Evolutionary conservation across 1,139 yeast species (phyloP).

Genomic region (Suhomyces maxii): DNA sequence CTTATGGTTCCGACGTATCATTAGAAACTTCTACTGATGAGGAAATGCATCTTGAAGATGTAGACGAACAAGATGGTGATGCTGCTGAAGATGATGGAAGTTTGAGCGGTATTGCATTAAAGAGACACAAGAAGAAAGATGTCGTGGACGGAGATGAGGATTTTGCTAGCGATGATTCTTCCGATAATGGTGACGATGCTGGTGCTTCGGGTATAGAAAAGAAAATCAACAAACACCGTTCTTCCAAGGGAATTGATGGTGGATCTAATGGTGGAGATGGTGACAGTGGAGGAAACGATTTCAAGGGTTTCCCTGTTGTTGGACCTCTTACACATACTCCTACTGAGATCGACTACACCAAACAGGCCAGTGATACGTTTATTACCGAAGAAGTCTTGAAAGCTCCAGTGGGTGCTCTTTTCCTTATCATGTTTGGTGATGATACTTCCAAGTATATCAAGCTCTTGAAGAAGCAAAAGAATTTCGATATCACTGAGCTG

Average conservation of each 20-base stretch:
- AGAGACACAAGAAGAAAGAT: slow-evolving; percentile 6
- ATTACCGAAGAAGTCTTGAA: slow-evolving; percentile 59
- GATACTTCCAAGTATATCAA: slow-evolving; percentile 59
- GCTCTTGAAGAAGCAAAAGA: slow-evolving; percentile 67
- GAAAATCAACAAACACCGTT: slow-evolving; percentile 8
- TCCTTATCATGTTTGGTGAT: slow-evolving; percentile 67
- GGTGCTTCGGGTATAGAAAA: slow-evolving; percentile 8
- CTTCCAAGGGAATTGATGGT: slow-evolving; percentile 1
- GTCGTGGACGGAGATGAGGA: slow-evolving; percentile 8
- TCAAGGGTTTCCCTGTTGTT: slow-evolving; percentile 37
- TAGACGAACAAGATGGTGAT: slow-evolving; percentile 9
- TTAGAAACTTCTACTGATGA: slow-evolving; percentile 3
- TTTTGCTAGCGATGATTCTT: slow-evolving; percentile 3
- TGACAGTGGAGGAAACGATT: slow-evolving; percentile 15
- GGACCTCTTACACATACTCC: slow-evolving; percentile 44
- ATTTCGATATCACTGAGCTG: slow-evolving; percentile 58
- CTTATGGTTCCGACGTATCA: slow-evolving; percentile 4
- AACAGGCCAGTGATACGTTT: slow-evolving; percentile 60
- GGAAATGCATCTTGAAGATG: slow-evolving; percentile 7
- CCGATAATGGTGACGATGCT: slow-evolving; percentile 6
- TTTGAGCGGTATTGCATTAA: slow-evolving; percentile 6
- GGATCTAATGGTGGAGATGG: slow-evolving; percentile 1
- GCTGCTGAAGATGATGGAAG: slow-evolving; percentile 5
- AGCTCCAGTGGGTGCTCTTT: slow-evolving; percentile 85
- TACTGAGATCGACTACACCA: slow-evolving; percentile 43